Base-by-base conservation (phyloP, 2,329 filamentous ascomycete genomes). In the Calonectria multiphialidica region DNA sequence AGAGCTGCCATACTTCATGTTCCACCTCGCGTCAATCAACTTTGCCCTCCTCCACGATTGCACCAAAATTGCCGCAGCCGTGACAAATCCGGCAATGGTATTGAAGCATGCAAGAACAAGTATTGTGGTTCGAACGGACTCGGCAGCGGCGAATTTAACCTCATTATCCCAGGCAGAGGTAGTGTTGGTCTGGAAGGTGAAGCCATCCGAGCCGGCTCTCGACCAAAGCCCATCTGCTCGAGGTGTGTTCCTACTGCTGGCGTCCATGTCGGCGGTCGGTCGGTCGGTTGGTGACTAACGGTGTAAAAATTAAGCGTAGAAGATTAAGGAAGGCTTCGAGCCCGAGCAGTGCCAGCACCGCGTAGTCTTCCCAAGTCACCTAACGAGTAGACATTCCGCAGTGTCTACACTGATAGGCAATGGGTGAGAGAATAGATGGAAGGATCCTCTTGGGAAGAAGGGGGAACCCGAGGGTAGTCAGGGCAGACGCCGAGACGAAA, bases 31-130 rank as follows among this genome's bases (percentile, higher is more conserved):
- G 63, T 86, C 78, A 68, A 81, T 84, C 76, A 83, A 84, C 81
- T 83, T 87, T 23, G 84, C 81, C 67, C 80, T 83, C 68, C 83
- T 83, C 78, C 90, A 91, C 75, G 87, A 88, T 73, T 91, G 88
- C 80, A 88, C 88, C 47, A 91, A 80, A 65, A 93, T 92, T 30
- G 89, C 89, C 30, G 85, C 75, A 12, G 89, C 88, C 8, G 90
- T 90, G 21, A 86, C 85, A 69, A 90, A 87, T 5, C 90, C 90
- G 21, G 89, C 89, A 65, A 91, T 79, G 25, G 89, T 86, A 80
- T 93, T 93, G 83, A 92, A 92, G 68, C 86, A 83, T 42, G 90
- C 88, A 67, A 93, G 85, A 72, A 92, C 90, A 68, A 92, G 88
- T 50, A 89, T 90, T 28, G 90, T 91, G 21, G 88, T 91, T 75